A percentile compares a stretch with the other conserved stretches of the same genome.
Conservation (phyloP, 768 basidiomycete species). For the Hygrocybe coccinea region DNA sequence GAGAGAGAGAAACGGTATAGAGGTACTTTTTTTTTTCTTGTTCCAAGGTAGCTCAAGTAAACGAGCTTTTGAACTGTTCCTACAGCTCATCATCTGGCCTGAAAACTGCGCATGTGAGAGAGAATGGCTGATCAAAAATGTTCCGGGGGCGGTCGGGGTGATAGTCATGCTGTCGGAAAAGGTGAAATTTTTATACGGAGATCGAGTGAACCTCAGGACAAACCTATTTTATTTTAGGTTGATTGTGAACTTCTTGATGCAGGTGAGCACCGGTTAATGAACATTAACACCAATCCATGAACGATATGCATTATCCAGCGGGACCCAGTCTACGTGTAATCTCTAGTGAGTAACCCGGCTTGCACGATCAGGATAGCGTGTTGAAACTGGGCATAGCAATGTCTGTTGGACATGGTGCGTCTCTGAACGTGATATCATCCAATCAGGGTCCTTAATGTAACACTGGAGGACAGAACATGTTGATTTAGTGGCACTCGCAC, state of each 20-base stretch:
- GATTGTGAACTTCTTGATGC: conserved; percentile 67
- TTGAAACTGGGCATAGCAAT: conserved; percentile 48
- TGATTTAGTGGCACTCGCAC: conserved; percentile 53
- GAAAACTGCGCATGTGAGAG: conserved; percentile 54
- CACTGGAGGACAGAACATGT: conserved; percentile 65
- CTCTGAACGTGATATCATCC: neutral
- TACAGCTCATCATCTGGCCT: conserved; percentile 42
- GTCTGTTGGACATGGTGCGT: conserved; percentile 81
- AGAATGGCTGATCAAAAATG: conserved; percentile 70
- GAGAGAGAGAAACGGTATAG: conserved; percentile 44
- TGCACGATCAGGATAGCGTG: neutral
- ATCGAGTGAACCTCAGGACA: neutral
- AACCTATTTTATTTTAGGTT: conserved; percentile 42
- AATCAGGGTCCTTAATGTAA: neutral
- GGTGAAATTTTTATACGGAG: conserved; percentile 33
- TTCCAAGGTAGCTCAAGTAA: neutral
- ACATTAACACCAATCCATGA: neutral
- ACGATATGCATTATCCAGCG: conserved; percentile 47
- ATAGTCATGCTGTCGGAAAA: conserved; percentile 68
- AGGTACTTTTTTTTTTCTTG: conserved; percentile 35
- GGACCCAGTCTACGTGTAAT: conserved; percentile 74
- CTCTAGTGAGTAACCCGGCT: conserved; percentile 33
- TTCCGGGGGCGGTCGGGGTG: conserved; percentile 58
- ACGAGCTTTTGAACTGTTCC: neutral
- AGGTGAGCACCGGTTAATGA: conserved; percentile 27